Base-by-base conservation (phyloP, 768 basidiomycete species). In the Gyrodon lividus region DNA sequence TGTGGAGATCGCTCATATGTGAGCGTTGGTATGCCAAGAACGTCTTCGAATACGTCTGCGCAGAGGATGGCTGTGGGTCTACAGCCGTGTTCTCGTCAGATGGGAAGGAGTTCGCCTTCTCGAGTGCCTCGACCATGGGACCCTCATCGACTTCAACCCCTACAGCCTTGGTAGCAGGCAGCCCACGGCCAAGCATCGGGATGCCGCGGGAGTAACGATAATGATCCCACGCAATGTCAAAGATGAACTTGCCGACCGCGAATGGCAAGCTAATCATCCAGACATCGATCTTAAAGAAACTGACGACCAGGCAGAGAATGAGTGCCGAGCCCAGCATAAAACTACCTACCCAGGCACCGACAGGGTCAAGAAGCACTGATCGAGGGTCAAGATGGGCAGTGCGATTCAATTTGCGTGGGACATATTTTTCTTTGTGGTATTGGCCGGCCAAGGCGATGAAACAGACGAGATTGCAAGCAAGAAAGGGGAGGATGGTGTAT, bases 261-360 rank as follows among this genome's bases (percentile, higher is more conserved):
- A 92, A 92, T 0, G 95, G 92, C 10, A 92, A 77, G 4, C 82
- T 88, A 42, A 96, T 87, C 70, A 78, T 82, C 88, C 89, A 93
- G 3, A 91, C 88, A 46, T 91, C 86, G 16, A 91, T 74, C 41
- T 82, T 77, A 56, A 88, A 75, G 65, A 86, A 90, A 63, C 85
- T 88, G 54, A 87, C 82, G 5, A 84, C 82, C 46, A 96, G 82
- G 19, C 90, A 79, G 9, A 88, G 77, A n/a, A 80, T 69, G 14
- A 98, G 78, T 31, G 89, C 87, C 12, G 74, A 67, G 1, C 77
- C 72, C 12, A 97, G 77, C 40, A 95, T 69, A 20, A 78, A 59
- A 44, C 83, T 77, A 19, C 92, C 92, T 44, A 94, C 81, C 37
- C 79, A 70, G 2, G 92, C 95, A 14, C 92, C 83, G 35, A 76